Conservation (phyloP, 495 filamentous ascomycete genomes). For the Parmelia sp. region DNA sequence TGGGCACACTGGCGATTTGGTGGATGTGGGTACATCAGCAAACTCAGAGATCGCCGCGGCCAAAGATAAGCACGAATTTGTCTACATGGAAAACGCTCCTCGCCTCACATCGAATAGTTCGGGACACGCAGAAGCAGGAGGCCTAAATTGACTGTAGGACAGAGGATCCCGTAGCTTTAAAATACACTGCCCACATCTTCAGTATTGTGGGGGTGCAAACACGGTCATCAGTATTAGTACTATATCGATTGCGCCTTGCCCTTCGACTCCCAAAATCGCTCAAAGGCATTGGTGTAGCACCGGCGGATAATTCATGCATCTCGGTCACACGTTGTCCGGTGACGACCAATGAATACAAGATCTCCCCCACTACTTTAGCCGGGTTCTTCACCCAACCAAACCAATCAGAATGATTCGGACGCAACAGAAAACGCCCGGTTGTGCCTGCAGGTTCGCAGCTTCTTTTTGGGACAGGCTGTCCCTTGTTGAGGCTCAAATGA, state of each 20-base stretch:
- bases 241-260: neutral
- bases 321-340: no score
- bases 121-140: neutral
- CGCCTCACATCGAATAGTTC: neutral
- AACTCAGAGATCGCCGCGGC: neutral
- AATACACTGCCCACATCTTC: neutral
- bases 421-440: neutral
- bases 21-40: constrained; percentile 30
- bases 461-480: neutral
- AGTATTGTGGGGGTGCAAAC: neutral
- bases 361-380: neutral
- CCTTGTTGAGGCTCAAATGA: neutral
- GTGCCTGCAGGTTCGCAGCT: neutral
- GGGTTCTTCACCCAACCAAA: neutral
- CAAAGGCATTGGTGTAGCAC: neutral
- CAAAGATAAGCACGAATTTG: neutral
- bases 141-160: neutral
- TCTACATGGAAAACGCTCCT: neutral
- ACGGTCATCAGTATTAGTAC: neutral
- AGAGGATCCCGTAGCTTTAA: neutral
- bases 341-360: neutral
- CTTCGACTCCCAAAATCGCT: neutral
- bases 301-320: neutral
- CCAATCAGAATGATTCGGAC: no score
- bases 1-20: constrained; percentile 28